These are phyloP conservation scores for Claviceps paspali DNA, from an alignment of 2,329 filamentous ascomycete species.

Conservation along the genomic window DNA sequence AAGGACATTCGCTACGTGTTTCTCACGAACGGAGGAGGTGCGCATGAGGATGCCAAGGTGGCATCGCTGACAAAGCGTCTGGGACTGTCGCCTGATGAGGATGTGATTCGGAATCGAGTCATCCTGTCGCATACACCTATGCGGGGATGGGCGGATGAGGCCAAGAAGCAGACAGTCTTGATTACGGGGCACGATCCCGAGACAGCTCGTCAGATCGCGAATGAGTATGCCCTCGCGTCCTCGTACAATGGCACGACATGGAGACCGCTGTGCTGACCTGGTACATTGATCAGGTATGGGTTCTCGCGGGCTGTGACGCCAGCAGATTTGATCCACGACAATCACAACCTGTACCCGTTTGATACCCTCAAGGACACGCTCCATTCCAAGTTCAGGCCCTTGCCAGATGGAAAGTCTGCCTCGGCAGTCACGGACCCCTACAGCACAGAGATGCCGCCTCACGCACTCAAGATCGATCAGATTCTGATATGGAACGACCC, in stretches of 20 bases:
- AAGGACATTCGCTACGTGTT: constrained; percentile 82
- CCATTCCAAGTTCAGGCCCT: constrained; percentile 13
- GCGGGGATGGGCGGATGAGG: constrained; percentile 39
- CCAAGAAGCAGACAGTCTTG: constrained; percentile 41
- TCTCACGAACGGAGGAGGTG: constrained; percentile 89
- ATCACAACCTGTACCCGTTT: constrained; percentile 75
- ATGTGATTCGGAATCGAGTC: constrained; percentile 19
- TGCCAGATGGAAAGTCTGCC: constrained; percentile 20
- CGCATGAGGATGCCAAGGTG: constrained; percentile 42
- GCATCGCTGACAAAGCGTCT: constrained; percentile 19
- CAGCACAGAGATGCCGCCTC: constrained; percentile 18
- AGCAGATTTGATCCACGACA: constrained; percentile 61
- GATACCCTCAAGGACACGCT: constrained; percentile 25
- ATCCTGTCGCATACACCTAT: constrained; percentile 83
- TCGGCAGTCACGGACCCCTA: constrained; percentile 17
- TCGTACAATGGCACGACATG: no score
- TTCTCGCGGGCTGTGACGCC: constrained; percentile 75
- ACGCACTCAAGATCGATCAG: constrained; percentile 64
- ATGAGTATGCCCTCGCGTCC: constrained; percentile 40
- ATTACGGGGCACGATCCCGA: constrained; percentile 57
- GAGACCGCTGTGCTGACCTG: not conserved
- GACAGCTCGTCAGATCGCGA: constrained; percentile 57
- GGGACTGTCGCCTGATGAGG: constrained; percentile 16
- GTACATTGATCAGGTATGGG: constrained; percentile 35
- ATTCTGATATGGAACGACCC: constrained; percentile 94